Evolutionary conservation across 164 flowering plant genomes (phyloP), one percentile per base, ranked within the genome.

Genomic region (Warburgia ugandensis): DNA sequence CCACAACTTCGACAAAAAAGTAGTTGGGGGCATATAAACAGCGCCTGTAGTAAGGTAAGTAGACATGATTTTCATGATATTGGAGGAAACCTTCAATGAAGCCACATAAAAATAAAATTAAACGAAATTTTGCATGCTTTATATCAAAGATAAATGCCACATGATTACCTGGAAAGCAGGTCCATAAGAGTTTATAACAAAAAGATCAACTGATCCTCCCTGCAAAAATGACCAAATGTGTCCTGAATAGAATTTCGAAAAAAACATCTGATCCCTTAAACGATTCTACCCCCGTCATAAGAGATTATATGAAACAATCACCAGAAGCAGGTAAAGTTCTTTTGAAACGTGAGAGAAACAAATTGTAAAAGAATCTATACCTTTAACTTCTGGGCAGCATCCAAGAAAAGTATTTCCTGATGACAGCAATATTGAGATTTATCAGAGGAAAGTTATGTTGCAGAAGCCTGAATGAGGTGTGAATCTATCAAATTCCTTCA

Each of bases 101-200:
- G 23, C 21, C 23, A 19, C 19, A 45, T 22, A 3, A 27, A 45
- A 45, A n/a, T 8, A 8, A 20, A n/a, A 25, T 20, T 23, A 13
- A 10, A 8, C n/a, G 7, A 6, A 14, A 39, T 16, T 16, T 39
- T 3, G 16, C 20, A 19, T 7, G 5, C 4, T 17, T 12, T 38
- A n/a, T 5, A 31, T 25, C 32, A 33, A 30, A 44, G 27, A n/a
- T 36, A 19, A 44, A 14, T 28, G 25, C 29, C n/a, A 19, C 39
- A 16, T 14, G 28, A 59, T 66, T 72, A 91, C 98, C 65, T 92
- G 98, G 70, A 74, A 92, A 55, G 89, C 98, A 58, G 98, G 88
- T 67, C 96, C 98, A 57, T 52, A 85, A 36, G 98, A 87, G 70
- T 88, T 92, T 17, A 92, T 79, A 50, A 92, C 95, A 73, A 92